Base-by-base conservation (phyloP, 2,329 filamentous ascomycete genomes). In the Aureobasidium pullulans region DNA sequence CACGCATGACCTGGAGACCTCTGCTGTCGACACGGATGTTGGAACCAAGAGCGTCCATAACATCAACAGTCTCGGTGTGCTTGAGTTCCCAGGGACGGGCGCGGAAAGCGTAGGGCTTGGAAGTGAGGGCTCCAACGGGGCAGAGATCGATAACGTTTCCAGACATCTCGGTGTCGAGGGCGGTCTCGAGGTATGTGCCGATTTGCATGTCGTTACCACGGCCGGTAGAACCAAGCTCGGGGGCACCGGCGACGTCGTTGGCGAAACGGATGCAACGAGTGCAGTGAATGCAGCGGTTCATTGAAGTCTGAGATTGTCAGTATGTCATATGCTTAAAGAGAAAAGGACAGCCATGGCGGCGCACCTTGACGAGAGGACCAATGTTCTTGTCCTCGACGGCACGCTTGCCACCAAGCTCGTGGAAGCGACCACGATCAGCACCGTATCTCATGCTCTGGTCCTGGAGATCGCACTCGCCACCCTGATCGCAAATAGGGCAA, bases 221-320 rank as follows among this genome's bases (percentile, higher is more conserved):
- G 71, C 94, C 94, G 32, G 89, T 89, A 37, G 92, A 96, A 67
- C 94, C 94, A 69, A 99, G 83, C 76, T 99, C 94, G 37, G 94
- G 91, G 62, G 94, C 94, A 69, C 94, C 94, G 63, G 94, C 94
- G 70, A 99, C 82, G 70, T 99, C 94, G 77, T 97, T 99, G 73
- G 94, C 89, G 76, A 99, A 99, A 71, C 94, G 91, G 68, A 99
- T 85, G 77, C 94, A 99, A 70, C 94, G 86, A 64, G 94, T 99
- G 82, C 94, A 99, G 81, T 99, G 94, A 70, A 99, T 99, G 77
- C 94, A 99, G 73, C 94, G 85, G 82, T 99, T 99, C 94, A 99
- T 99, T 52, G 94, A 99, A 3, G 94, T 99, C 84, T 80, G 62
- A 23, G 23, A 23, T 23, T 23, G 23, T 23, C 23, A 23, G 23